phyloP scores from a whole-genome alignment of 176 grass and related monocot species.

The Aegilops speltoides region DNA sequence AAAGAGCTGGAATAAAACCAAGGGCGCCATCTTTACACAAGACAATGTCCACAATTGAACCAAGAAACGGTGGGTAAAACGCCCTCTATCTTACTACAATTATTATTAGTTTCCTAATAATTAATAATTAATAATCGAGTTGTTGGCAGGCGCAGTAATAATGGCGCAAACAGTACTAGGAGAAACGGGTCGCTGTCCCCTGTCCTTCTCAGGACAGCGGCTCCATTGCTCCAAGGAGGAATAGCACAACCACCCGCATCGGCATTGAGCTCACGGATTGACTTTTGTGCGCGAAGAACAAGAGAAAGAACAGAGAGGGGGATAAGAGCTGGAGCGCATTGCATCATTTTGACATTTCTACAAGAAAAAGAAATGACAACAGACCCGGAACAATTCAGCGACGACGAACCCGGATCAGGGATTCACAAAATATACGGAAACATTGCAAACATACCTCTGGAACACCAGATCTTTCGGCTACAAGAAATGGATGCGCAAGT shows the following conservation, averaged over 20 bases:
- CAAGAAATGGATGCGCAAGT: conserved; percentile 20
- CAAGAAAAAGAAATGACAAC: neutral
- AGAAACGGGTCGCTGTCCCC: conserved; percentile 35
- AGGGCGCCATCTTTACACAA: neutral
- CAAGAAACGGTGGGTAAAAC: conserved; percentile 21
- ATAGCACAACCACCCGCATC: conserved; percentile 46
- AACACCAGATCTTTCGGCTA: conserved; percentile 33
- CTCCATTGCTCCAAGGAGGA: conserved; percentile 33
- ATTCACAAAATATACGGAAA: neutral
- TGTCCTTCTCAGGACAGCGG: conserved; percentile 36
- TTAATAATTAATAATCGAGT: conserved; percentile 15
- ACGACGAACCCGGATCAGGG: conserved; percentile 4
- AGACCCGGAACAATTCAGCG: neutral
- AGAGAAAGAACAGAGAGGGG: neutral
- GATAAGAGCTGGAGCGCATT: conserved; percentile 3
- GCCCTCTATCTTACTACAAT: conserved; percentile 7
- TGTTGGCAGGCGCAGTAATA: conserved; percentile 34
- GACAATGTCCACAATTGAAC: neutral
- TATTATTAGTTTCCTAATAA: conserved; percentile 9
- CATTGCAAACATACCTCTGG: neutral
- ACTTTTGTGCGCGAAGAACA: conserved; percentile 8
- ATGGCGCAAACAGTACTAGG: conserved; percentile 38
- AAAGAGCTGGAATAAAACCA: neutral
- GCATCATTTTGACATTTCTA: conserved; percentile 3
- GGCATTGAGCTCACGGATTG: conserved; percentile 44